phyloP scores from a whole-genome alignment of 257 asterid genomes.

The Leonotis leonurus region DNA sequence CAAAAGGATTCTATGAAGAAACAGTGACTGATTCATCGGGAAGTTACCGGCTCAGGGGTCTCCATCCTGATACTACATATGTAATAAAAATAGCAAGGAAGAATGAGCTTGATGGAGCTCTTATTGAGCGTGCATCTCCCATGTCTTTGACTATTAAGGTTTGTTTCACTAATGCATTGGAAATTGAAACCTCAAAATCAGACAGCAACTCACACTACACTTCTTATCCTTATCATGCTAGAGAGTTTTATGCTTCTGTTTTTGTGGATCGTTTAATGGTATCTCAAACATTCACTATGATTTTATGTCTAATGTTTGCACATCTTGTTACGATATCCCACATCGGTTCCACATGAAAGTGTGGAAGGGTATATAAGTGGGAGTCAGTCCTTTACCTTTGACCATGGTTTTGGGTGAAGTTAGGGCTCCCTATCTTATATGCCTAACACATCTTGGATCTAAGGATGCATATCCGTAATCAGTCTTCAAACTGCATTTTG shows the following conservation, averaged over 20 bases:
- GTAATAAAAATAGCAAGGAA: constrained; percentile 61
- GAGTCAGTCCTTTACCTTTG: too few relatives aligned
- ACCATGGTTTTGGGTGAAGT: too few relatives aligned
- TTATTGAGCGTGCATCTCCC: constrained; percentile 87
- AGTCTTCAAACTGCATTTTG: background rate
- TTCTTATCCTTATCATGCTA: background rate
- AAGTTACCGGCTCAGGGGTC: constrained; percentile 87
- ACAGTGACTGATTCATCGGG: constrained; percentile 79
- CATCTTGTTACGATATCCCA: too few relatives aligned
- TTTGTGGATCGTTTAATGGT: background rate
- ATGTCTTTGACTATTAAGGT: constrained; percentile 59
- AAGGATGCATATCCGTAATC: background rate
- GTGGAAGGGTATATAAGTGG: too few relatives aligned
- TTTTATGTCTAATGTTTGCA: background rate
- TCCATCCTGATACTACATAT: constrained; percentile 72
- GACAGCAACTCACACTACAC: background rate
- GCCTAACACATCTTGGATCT: background rate
- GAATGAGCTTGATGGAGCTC: constrained; percentile 40
- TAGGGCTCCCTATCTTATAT: too few relatives aligned
- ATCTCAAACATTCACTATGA: constrained; percentile 2
- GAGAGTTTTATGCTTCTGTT: background rate
- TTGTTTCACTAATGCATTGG: constrained; percentile 27
- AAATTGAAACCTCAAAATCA: constrained; percentile 6
- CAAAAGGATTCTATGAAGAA: constrained; percentile 86
- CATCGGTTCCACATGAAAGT: too few relatives aligned